Evolutionary conservation across 208 protist species (phyloP).

Genomic region (Acanthamoeba royreba): DNA sequence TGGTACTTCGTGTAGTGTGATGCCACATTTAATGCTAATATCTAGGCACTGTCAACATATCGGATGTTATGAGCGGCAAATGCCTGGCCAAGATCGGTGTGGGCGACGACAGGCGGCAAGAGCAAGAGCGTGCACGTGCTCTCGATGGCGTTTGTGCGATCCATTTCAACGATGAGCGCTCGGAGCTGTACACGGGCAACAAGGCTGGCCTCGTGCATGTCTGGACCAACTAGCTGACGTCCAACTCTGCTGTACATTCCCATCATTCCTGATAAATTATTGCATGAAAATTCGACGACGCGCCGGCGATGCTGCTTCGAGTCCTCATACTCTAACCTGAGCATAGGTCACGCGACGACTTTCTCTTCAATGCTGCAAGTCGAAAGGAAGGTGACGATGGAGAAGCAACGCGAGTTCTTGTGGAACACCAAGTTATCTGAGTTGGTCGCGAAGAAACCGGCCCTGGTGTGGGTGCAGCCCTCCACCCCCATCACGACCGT

Average conservation of each 20-base stretch:
- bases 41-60: neutral
- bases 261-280: neutral
- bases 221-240: neutral
- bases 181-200: constrained; percentile 63
- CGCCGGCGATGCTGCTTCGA: too few species aligned
- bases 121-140: neutral
- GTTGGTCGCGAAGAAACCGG: neutral
- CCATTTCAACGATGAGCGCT: constrained; percentile 58
- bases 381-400: neutral
- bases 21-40: neutral
- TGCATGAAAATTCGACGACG: neutral
- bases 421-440: neutral
- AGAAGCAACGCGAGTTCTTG: neutral
- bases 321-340: too few species aligned
- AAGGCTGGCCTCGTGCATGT: constrained; percentile 24
- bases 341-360: too few species aligned
- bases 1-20: neutral
- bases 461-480: neutral
- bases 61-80: neutral
- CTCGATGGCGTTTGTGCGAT: constrained; percentile 52
- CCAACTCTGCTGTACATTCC: neutral
- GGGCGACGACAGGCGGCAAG: neutral
- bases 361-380: too few species aligned
- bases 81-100: neutral
- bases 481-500: neutral